These are phyloP conservation scores for Turritis glabra DNA, from an alignment of 345 rosid genomes.

Conservation along the genomic window DNA sequence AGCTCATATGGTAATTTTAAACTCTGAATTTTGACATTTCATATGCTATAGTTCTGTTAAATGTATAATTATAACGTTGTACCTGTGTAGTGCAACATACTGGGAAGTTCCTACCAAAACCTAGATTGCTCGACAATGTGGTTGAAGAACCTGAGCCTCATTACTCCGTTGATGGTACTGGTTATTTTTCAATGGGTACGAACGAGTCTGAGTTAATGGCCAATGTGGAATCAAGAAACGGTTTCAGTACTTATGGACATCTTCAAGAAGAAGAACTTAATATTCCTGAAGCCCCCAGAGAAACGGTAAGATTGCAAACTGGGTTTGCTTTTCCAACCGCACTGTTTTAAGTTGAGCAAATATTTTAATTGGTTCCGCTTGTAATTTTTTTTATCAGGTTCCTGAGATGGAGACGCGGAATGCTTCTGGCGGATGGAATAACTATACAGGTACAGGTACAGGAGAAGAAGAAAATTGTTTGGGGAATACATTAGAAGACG, in stretches of 20 bases:
- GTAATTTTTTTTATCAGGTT: slow-evolving; percentile 11
- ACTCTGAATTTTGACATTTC: neutral
- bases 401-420: slow-evolving; percentile 27
- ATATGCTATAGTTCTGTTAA: neutral
- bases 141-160: slow-evolving; percentile 37
- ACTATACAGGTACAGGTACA: slow-evolving; percentile 18
- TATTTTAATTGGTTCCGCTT: neutral
- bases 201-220: slow-evolving; percentile 28
- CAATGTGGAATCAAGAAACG: slow-evolving; percentile 37
- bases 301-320: slow-evolving; percentile 43
- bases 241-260: neutral
- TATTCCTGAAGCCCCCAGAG: slow-evolving; percentile 36
- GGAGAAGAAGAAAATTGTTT: slow-evolving; percentile 22
- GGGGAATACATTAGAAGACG: slow-evolving; percentile 36
- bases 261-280: slow-evolving; percentile 26
- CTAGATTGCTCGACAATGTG: slow-evolving; percentile 43
- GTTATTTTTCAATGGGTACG: slow-evolving; percentile 21
- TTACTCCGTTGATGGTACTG: slow-evolving; percentile 38
- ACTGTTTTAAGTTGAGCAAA: neutral
- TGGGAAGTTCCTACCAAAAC: slow-evolving; percentile 54
- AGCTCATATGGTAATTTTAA: slow-evolving; percentile 26
- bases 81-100: slow-evolving; percentile 35
- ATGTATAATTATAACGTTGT: neutral
- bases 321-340: neutral
- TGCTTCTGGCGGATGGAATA: slow-evolving; percentile 27